Evolutionary conservation across 805 yeast genomes (phyloP).

Genomic region (Metschnikowia anglica): DNA sequence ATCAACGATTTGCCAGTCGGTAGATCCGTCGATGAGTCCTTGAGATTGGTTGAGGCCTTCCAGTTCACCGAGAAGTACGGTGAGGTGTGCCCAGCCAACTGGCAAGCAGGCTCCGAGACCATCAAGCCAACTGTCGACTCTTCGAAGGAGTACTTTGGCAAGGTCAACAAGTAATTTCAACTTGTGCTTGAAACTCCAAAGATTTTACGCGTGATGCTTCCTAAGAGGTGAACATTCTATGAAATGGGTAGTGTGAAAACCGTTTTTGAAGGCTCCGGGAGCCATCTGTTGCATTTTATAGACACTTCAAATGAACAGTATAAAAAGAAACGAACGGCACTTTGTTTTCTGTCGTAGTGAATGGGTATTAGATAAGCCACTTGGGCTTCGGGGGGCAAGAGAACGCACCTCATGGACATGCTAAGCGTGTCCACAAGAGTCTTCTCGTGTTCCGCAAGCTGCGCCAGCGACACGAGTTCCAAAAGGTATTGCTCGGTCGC

Average conservation of each 20-base stretch:
- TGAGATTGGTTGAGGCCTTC: constrained; percentile 98
- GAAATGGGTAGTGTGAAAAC: background rate
- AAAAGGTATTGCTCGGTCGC: too few species aligned
- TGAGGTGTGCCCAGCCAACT: constrained; percentile 99
- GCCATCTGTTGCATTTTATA: constrained; percentile 4
- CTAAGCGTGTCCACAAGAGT: too few species aligned
- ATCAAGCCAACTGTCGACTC: constrained; percentile 49
- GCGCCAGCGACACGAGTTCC: too few species aligned
- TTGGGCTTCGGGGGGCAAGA: too few species aligned
- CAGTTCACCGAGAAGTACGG: constrained; percentile 99
- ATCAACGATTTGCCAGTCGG: constrained; percentile 99
- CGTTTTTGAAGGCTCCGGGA: background rate
- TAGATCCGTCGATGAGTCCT: constrained; percentile 96
- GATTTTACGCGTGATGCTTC: too few species aligned
- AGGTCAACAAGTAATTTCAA: constrained; percentile 49
- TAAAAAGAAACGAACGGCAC: too few species aligned
- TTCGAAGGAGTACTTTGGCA: constrained; percentile 33
- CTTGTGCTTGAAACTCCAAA: too few species aligned
- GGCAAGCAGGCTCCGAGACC: constrained; percentile 87
- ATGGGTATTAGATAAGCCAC: too few species aligned
- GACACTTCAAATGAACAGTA: constrained; percentile 1
- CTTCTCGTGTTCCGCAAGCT: too few species aligned
- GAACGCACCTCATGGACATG: too few species aligned
- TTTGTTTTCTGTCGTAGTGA: too few species aligned
- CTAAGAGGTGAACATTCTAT: too few species aligned